phyloP scores from a whole-genome alignment of 345 rosid species.

The Citrus reticulata region DNA sequence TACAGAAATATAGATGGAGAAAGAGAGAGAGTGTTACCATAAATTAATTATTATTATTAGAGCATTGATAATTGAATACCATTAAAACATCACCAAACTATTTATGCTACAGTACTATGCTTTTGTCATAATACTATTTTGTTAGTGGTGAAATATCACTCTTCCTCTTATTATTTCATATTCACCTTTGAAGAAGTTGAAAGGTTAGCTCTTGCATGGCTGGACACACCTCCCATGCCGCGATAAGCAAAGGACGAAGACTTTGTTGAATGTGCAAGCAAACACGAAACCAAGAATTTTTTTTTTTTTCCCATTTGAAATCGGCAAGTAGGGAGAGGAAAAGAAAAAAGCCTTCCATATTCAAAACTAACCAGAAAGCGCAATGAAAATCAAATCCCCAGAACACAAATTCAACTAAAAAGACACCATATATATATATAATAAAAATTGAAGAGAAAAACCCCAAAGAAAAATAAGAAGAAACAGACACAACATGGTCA shows the following conservation, averaged over 20 bases:
- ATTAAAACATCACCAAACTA: too few species aligned
- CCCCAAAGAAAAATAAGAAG: neutral
- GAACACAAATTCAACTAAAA: neutral
- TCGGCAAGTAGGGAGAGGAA: conserved; percentile 32
- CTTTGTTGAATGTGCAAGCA: conserved; percentile 18
- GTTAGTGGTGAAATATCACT: neutral
- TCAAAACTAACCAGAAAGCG: conserved; percentile 21
- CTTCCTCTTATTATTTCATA: neutral
- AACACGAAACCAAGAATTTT: conserved; percentile 11
- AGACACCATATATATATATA: neutral
- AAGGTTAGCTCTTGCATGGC: conserved; percentile 23
- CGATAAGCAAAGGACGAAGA: conserved; percentile 1
- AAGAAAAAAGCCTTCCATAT: conserved; percentile 18
- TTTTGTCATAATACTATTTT: too few species aligned
- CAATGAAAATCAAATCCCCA: conserved; percentile 12
- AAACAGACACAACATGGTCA: neutral
- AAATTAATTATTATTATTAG: too few species aligned
- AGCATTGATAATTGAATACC: neutral
- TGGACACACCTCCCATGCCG: conserved; percentile 16
- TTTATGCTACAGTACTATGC: too few species aligned
- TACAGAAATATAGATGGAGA: neutral
- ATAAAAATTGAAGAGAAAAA: neutral
- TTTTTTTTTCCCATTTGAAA: conserved; percentile 16
- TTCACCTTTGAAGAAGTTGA: conserved; percentile 16
- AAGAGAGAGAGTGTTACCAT: neutral